Evolutionary conservation across 176 grass and related monocot genomes (phyloP).

Genomic region (Paspalum vaginatum): DNA sequence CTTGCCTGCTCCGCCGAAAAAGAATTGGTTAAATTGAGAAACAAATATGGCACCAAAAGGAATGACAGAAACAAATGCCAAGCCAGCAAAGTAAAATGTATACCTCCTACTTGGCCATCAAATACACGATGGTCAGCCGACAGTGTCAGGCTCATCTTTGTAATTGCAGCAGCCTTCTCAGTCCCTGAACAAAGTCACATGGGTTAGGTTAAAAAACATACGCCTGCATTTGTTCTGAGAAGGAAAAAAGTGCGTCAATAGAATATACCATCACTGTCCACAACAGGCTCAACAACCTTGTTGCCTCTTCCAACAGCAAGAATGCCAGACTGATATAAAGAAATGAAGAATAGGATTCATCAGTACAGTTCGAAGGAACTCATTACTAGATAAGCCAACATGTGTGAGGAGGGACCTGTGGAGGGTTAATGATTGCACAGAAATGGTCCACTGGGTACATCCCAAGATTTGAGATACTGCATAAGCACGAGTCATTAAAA

Average conservation of each 20-base stretch:
- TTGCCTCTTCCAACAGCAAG: conserved; percentile 89
- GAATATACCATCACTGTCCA: conserved; percentile 76
- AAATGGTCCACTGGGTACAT: conserved; percentile 98
- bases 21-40: not conserved
- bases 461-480: conserved; percentile 97
- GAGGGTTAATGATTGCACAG: conserved; percentile 99
- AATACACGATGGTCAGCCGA: conserved; percentile 94
- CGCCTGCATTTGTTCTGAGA: conserved; percentile 15
- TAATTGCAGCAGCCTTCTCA: conserved; percentile 67
- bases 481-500: conserved; percentile 28
- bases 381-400: conserved; percentile 2
- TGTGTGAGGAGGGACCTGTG: conserved; percentile 57
- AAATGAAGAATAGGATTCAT: conserved; percentile 28
- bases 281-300: conserved; percentile 80
- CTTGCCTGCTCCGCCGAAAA: conserved; percentile 56
- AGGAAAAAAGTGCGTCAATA: conserved; percentile 18
- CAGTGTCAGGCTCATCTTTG: conserved; percentile 87
- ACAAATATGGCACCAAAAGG: not conserved
- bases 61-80: not conserved
- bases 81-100: not conserved
- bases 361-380: conserved; percentile 21
- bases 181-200: conserved; percentile 57
- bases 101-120: conserved; percentile 90
- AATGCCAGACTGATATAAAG: conserved; percentile 69
- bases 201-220: conserved; percentile 14